Base-by-base conservation (phyloP, 805 yeast species). In the Pichia deserticola region DNA sequence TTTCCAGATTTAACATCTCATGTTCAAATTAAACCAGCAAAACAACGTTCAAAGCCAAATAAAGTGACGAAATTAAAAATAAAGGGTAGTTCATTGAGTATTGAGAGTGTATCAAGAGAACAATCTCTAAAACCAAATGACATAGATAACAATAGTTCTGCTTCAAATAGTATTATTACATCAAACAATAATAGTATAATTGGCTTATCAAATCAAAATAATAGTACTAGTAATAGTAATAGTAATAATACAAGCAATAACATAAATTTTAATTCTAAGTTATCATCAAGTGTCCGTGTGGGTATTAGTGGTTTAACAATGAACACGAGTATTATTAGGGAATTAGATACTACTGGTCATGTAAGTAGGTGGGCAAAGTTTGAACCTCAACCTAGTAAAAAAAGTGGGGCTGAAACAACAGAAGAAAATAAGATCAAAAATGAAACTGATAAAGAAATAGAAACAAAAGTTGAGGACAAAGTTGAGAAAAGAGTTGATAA, bases 261-360 rank as follows among this genome's bases (percentile, higher is more conserved):
- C 20, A 39, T 15, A 39, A 39, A 7, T 11, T 7, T 39, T 8
- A 7, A 44, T 10, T 15, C 50, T 8, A 48, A 48, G 30, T 38
- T 48, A 15, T 37, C 49, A 15, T 42, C 51, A 4, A 54, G 47
- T 32, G 45, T 49, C 12, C 48, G 55, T 42, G 49, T 50, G 45
- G 51, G 64, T 36, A 45, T 57, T 11, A 61, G 65, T 35, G 64
- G 58, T 1, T 40, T 60, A 28, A 55, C 55, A 12, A 61, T 61
- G 63, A 62, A 61, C 34, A 48, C 63, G 1, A 56, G 55, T n/a
- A 56, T 58, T 8, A 53, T 57, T 5, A 56, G 60, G 8, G 60
- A 59, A 25, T 50, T 65, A 25, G 69, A 65, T 47, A 56, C 51
- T 7, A 55, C 57, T 37, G 47, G 46, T 5, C 48, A 38, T 25